Base-by-base conservation (phyloP, 2,329 filamentous ascomycete genomes). In the Pestalotiopsis sp. region DNA sequence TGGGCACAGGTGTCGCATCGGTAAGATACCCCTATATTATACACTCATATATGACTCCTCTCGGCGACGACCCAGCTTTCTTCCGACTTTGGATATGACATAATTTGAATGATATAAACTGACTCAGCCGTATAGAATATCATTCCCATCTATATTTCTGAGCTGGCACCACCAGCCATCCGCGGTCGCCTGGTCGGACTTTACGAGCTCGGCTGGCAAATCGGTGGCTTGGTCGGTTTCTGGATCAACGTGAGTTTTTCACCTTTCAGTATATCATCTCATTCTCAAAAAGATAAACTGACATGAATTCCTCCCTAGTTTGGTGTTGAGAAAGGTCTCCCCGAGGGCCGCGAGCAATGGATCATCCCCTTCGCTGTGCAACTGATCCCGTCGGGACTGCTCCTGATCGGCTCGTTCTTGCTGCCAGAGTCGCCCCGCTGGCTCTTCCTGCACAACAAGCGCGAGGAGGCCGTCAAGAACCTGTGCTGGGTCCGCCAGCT, bases 341-440 rank as follows among this genome's bases (percentile, higher is more conserved):
- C 17, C 69, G 68, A 38, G 66, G 74, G 74, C 9, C 77, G 80
- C 66, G 74, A 78, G 4, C 83, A 86, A 74, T 88, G 86, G 85
- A 80, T 84, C 41, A 80, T 88, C 13, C 86, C 86, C 1, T 83
- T 88, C 14, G 84, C 81, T 23, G 76, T 89, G 13, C 87, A 89
- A 71, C 80, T 89, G 12, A 84, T 89, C 38, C 84, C 87, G n/a
- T 82, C 83, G 2, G 85, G 85, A 13, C 73, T 88, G 2, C 81
- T 89, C 25, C 81, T 87, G 61, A 72, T 84, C 12, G 84, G 84
- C 12, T 79, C 82, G 4, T 71, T 86, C 31, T 84, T 83, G 76
- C 82, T 88, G 25, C 81, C 81, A 1, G 87, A 90, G 70, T 88
- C 86, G 1, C 89, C 89, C 2, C 83, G 88, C 61, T 91, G 89